Conservation (phyloP, 2,329 filamentous ascomycete species). For the Dichotomopilus funicola region DNA sequence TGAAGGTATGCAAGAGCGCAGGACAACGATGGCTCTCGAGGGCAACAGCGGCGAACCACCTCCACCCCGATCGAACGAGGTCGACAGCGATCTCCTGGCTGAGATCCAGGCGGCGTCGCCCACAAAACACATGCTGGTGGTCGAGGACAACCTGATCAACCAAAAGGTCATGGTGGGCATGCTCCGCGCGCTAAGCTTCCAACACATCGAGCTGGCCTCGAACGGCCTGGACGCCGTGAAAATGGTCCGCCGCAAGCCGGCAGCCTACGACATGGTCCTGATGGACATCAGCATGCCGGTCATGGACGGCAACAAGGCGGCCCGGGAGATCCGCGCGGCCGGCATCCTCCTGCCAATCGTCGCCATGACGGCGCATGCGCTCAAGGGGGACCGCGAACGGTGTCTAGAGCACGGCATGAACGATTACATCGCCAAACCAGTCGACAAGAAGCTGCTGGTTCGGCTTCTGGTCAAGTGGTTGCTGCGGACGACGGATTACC, state of each 20-base stretch:
- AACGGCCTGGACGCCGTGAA: conserved; percentile 39
- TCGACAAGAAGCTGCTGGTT: conserved; percentile 24
- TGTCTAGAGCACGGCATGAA: conserved; percentile 51
- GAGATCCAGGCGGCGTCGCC: conserved; percentile 33
- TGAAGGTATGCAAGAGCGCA: conserved; percentile 26
- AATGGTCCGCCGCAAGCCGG: conserved; percentile 34
- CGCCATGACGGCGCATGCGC: conserved; percentile 50
- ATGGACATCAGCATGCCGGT: conserved; percentile 57
- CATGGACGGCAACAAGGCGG: conserved; percentile 49
- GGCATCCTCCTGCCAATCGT: conserved; percentile 32
- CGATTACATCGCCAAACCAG: conserved; percentile 42
- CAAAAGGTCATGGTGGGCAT: conserved; percentile 35
- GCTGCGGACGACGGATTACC: conserved; percentile 11
- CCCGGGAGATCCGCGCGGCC: conserved; percentile 40
- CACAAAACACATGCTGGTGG: conserved; percentile 34
- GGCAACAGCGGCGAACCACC: conserved; percentile 6
- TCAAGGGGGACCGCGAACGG: conserved; percentile 48
- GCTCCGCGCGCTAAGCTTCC: conserved; percentile 35
- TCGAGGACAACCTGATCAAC: conserved; percentile 39
- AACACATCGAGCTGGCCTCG: conserved; percentile 35
- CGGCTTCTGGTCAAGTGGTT: conserved; percentile 13
- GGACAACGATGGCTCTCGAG: conserved; percentile 13
- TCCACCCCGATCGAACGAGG: conserved; percentile 1
- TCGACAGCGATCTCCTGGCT: conserved; percentile 5
- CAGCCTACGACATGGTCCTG: conserved; percentile 42